Evolutionary conservation across 1,139 yeast genomes (phyloP), one percentile per base, ranked within the genome.

Genomic region (Kazachstania sp.): DNA sequence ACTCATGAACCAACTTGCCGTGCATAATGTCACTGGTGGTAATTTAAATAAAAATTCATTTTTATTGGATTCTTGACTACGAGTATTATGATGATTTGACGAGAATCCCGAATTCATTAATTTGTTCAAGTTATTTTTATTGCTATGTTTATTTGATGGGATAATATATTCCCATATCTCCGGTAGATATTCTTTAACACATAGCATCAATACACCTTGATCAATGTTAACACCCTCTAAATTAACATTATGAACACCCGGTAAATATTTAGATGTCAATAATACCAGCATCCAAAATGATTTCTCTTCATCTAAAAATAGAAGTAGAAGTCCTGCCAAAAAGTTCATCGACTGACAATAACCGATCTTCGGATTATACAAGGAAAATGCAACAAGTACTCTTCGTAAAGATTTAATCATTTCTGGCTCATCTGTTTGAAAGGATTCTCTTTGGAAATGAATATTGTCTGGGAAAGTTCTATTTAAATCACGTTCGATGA

Each of bases 1-100:
- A 53, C 96, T 85, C 98, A 92, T 92, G 64, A 92, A 92, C 98
- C 98, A 92, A 43, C 95, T 83, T 0, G 97, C 90, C 0, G 97
- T 90, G 54, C 95, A 95, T 39, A 92, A 72, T 0, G 97, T 86
- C 4, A 92, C 79, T 0, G 97, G 95, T 1, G 98, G 98, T 45
- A 88, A 68, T 54, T 84, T 80, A 19, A 79, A 72, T 44, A 90
- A 71, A 47, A 84, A 83, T 60, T 83, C 88, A 52, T 79, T 38
- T 16, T 38, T 36, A 23, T 23, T 32, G 13, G 32, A 13, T 12
- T 38, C 32, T 28, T 30, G 82, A 42, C 77, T 62, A 4, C 2
- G 48, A 39, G 16, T 35, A 38, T 19, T 30, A 12, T 31, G 16
- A 11, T 19, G 29, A 20, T 28, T 31, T 28, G 44, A 35, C 15